Base-by-base conservation (phyloP, 129 eudicot species). In the Escallonia herrerae region DNA sequence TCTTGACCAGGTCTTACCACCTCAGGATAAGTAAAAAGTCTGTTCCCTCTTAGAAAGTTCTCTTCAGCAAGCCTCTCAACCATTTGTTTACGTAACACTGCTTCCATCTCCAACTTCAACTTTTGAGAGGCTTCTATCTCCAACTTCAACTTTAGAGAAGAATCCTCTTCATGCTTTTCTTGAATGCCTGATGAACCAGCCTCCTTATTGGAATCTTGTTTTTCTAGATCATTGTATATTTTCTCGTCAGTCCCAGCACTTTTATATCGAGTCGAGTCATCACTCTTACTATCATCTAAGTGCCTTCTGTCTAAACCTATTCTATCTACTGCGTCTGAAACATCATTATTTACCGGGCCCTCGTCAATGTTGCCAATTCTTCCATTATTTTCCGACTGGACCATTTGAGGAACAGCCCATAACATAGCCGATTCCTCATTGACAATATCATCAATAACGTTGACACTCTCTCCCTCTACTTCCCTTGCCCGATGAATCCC, bases 101-200 rank as follows among this genome's bases (percentile, higher is more conserved):
- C 90, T 77, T 94, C 97, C 82, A 59, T 74, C 64, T 94, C 96
- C 80, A 88, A 40, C 70, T 76, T 84, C 62, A 76, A 67, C 73
- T 67, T 22, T 1, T 22, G 33, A 22, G 33, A 22, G 33, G 33
- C 33, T 22, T 22, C 33, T 22, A 22, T 22, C 33, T 22, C 33
- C 33, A 22, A 22, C 33, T 76, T 84, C 62, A 76, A 67, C 73
- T 67, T 86, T 39, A 57, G 68, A 65, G 79, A 72, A 64, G 80
- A 55, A 57, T 72, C 86, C 10, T 74, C 68, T 0, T 71, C 74
- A 2, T 66, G 69, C 50, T 71, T 74, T 66, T 60, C 61, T 68
- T 56, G 44, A 43, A 47, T 64, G 40, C 70, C 66, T 40, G 64
- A 33, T 7, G 60, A 41, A 7, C 59, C 59, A 13, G 9, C 51